Evolutionary conservation across 805 yeast genomes (phyloP).

Genomic region (Candida nanaspora): DNA sequence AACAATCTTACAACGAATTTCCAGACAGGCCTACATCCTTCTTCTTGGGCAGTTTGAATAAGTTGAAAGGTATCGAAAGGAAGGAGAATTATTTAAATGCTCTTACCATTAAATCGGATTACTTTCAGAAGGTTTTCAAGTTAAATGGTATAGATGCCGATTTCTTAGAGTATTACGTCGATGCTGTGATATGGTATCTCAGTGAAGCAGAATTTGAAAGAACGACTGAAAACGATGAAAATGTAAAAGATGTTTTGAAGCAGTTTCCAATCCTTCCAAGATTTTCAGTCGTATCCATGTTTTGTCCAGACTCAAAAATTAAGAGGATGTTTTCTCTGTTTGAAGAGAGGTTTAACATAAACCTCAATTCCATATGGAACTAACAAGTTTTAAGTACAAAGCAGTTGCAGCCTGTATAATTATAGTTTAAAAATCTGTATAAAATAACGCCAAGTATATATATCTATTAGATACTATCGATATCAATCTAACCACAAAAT

Average conservation of each 20-base stretch:
- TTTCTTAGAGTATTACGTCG: slow-evolving; percentile 39
- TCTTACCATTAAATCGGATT: slow-evolving; percentile 19
- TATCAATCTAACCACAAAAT: background rate
- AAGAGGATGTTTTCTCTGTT: background rate
- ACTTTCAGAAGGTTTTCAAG: slow-evolving; percentile 27
- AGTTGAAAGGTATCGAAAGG: slow-evolving; percentile 21
- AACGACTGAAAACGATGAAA: slow-evolving; percentile 9
- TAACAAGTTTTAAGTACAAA: no score
- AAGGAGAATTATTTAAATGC: slow-evolving; percentile 30
- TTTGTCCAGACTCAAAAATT: slow-evolving; percentile 21
- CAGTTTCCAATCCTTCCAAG: slow-evolving; percentile 29
- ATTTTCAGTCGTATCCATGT: slow-evolving; percentile 27
- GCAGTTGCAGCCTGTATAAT: no score
- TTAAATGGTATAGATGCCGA: slow-evolving; percentile 43
- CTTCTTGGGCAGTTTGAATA: slow-evolving; percentile 32
- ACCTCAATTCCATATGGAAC: background rate
- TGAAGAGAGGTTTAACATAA: background rate
- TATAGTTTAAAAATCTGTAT: no score
- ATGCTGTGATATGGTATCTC: slow-evolving; percentile 26
- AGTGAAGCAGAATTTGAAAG: no score
- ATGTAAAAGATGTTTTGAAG: slow-evolving; percentile 17
- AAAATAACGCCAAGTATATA: background rate
- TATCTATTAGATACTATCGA: background rate
- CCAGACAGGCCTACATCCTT: slow-evolving; percentile 44
- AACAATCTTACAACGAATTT: slow-evolving; percentile 15